Evolutionary conservation across 1,139 yeast genomes (phyloP).

Genomic region (Hansenula lynferdii): DNA sequence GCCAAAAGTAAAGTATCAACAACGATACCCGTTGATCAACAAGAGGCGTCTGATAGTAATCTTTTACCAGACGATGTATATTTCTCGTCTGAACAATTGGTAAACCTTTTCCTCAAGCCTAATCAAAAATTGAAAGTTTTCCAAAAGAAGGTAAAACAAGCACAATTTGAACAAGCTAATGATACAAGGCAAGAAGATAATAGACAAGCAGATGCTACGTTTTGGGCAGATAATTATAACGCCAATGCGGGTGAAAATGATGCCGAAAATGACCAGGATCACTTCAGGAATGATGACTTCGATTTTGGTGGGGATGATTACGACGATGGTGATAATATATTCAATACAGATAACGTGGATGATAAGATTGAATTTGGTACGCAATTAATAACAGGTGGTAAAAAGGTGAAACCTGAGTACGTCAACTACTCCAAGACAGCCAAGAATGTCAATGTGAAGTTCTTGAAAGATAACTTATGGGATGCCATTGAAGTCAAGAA

Average conservation of each 20-base stretch:
- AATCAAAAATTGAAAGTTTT: conserved; percentile 32
- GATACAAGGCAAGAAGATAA: conserved; percentile 15
- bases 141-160: conserved; percentile 14
- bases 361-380: conserved; percentile 26
- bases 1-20: conserved; percentile 38
- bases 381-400: conserved; percentile 35
- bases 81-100: conserved; percentile 65
- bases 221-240: conserved; percentile 67
- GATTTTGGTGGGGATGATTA: conserved; percentile 42
- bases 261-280: conserved; percentile 24
- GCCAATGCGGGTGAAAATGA: conserved; percentile 23
- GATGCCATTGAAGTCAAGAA: conserved; percentile 35
- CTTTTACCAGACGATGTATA: conserved; percentile 72
- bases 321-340: conserved; percentile 20
- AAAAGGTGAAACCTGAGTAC: conserved; percentile 50
- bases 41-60: conserved; percentile 36
- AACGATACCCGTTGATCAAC: conserved; percentile 38
- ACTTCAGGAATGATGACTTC: conserved; percentile 29
- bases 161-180: conserved; percentile 5
- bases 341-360: conserved; percentile 9
- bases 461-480: conserved; percentile 84
- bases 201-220: conserved; percentile 55
- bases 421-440: conserved; percentile 78
- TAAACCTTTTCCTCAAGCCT: conserved; percentile 70
- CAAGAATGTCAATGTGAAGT: conserved; percentile 77